phyloP scores from a whole-genome alignment of 768 basidiomycete species.

The Dioszegia hungarica region DNA sequence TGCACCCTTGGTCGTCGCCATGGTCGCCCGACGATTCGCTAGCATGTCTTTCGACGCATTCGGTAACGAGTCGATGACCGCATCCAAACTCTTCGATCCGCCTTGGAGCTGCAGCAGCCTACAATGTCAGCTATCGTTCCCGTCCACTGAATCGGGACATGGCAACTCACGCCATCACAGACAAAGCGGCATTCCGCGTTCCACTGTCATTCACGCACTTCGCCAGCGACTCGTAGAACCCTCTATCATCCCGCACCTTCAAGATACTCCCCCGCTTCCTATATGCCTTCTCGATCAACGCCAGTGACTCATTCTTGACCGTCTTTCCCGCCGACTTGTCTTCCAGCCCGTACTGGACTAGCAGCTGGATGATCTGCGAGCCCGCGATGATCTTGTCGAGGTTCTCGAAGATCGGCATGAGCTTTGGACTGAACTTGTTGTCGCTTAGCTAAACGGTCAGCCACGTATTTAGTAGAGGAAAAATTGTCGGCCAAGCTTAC shows the following conservation, averaged over 20 bases:
- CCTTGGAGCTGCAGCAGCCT: constrained; percentile 38
- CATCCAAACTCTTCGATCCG: constrained; percentile 24
- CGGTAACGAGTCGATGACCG: constrained; percentile 32
- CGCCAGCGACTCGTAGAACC: constrained; percentile 33
- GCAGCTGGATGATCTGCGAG: constrained; percentile 79
- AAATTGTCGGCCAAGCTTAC: constrained; percentile 56
- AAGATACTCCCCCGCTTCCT: constrained; percentile 38
- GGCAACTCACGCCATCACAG: constrained; percentile 65
- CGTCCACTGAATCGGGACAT: no score
- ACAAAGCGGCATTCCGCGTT: constrained; percentile 81
- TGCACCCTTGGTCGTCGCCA: constrained; percentile 26
- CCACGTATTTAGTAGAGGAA: background rate
- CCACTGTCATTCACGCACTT: constrained; percentile 64
- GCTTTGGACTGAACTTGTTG: constrained; percentile 61
- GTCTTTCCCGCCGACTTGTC: constrained; percentile 45
- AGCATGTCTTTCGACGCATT: constrained; percentile 39
- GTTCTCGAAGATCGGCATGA: constrained; percentile 66
- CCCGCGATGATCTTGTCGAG: constrained; percentile 88
- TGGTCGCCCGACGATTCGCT: constrained; percentile 36
- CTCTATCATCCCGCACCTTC: constrained; percentile 29
- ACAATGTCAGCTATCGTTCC: constrained; percentile 13
- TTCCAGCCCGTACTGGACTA: constrained; percentile 81
- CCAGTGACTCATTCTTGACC: constrained; percentile 41
- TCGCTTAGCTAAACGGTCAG: constrained; percentile 71
- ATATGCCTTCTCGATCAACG: constrained; percentile 45